phyloP scores from a whole-genome alignment of 2,329 filamentous ascomycete genomes.

The Penicillium hesseltinei region DNA sequence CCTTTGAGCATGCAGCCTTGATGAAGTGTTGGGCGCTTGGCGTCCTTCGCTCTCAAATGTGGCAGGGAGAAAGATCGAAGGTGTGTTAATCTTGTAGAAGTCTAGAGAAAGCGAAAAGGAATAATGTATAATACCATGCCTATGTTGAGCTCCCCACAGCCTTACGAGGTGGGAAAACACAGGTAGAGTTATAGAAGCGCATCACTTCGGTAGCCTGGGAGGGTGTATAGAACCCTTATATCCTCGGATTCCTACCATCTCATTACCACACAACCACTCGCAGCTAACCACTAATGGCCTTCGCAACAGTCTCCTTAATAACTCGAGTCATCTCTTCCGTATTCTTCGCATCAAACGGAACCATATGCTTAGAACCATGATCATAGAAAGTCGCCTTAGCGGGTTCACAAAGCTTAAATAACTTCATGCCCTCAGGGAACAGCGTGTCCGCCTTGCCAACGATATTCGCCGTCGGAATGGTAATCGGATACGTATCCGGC shows the following conservation, averaged over 20 bases:
- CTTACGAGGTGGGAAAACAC: background rate
- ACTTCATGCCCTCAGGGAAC: conserved; percentile 28
- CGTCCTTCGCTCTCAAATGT: no score
- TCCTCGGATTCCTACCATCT: background rate
- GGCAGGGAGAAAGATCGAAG: no score
- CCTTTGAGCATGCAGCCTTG: no score
- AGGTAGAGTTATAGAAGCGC: background rate
- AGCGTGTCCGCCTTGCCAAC: conserved; percentile 38
- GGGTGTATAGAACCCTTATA: background rate
- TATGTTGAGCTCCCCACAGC: background rate
- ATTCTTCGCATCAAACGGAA: conserved; percentile 34
- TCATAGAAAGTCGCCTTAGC: conserved; percentile 34
- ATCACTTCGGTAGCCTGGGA: background rate
- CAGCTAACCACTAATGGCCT: conserved; percentile 15
- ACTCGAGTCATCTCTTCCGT: conserved; percentile 27
- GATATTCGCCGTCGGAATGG: conserved; percentile 42
- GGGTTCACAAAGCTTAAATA: conserved; percentile 37
- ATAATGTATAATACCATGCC: no score
- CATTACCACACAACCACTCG: background rate
- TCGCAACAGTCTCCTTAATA: conserved; percentile 28
- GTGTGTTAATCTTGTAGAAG: no score
- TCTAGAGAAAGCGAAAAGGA: no score
- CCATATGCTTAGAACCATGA: conserved; percentile 36
- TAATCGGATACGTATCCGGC: conserved; percentile 21
- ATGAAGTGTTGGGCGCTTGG: no score